Base-by-base conservation (phyloP, 116 monocot genomes). In the Posidonia oceanica region DNA sequence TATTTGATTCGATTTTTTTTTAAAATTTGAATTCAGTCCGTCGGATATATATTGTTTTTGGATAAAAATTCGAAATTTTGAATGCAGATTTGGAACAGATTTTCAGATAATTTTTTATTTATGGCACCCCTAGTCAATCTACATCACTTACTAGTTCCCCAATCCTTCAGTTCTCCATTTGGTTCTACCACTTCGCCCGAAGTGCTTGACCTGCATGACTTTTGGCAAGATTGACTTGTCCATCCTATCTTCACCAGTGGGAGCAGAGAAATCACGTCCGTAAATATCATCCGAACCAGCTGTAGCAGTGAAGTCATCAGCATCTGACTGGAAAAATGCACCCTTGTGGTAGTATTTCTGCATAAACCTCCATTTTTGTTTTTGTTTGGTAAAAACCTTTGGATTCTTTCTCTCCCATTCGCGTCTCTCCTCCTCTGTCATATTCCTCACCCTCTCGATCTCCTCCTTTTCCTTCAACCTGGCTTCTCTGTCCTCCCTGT, bases 181-280 rank as follows among this genome's bases (percentile, higher is more conserved):
- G 61, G 91, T 95, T 76, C 95, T 95, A 22, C 95, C 91, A 59
- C 95, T 95, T 5, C 95, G 82, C 15, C 91, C 95, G 44, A 95
- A 95, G 75, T 88, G 91, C 74, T 95, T 88, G 67, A 95, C 95
- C 79, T 95, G 95, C 95, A 95, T 95, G 39, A 95, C 95, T 81
- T 88, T 95, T 2, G 95, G 95, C 77, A 95, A 70, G 59, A 91
- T 95, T 12, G 83, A 84, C 72, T 91, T 95, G 66, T 95, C 91
- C 91, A 95, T 85, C 72, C 78, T 95, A 84, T 95, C 95, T 74
- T 95, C 95, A 14, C 95, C 95, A 0, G 95, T 95, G 1, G 95
- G 86, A 8, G 76, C 81, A 3, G 95, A 95, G 84, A 83, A 95
- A 63, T 95, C 95, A 23, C 91, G 82, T 1, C 14, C 48, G 75